Conservation (phyloP, 2,329 filamentous ascomycete species). For the Fusarium sp. region DNA sequence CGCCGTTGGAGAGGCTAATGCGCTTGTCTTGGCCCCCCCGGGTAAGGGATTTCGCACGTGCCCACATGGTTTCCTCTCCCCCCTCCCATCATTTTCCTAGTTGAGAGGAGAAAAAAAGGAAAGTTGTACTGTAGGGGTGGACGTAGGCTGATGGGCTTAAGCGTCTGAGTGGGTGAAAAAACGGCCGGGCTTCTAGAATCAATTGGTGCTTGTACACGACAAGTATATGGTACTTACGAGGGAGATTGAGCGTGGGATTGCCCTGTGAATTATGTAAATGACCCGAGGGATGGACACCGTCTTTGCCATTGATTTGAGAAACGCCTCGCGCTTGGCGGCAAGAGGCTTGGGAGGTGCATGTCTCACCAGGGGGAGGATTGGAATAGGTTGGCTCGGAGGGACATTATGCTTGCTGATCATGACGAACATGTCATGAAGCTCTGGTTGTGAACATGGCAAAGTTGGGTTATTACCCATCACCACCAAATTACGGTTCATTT, state of each 20-base stretch:
- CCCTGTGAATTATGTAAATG: constrained; percentile 25
- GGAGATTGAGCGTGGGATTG: constrained; percentile 2
- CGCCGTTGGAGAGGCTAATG: constrained; percentile 27
- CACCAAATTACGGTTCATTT: neutral
- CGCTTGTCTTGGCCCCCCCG: constrained; percentile 2
- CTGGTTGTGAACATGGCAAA: neutral
- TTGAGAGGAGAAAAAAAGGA: neutral
- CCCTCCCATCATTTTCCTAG: neutral
- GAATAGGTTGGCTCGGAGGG: neutral
- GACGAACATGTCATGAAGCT: neutral
- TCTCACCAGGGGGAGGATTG: neutral
- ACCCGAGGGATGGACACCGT: neutral
- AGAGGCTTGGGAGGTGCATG: neutral
- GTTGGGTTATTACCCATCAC: neutral
- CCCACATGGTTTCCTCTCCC: neutral
- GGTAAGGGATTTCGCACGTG: constrained; percentile 12
- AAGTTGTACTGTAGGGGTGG: constrained; percentile 4
- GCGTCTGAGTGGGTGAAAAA: constrained; percentile 10
- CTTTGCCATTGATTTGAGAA: neutral
- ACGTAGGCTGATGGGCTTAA: constrained; percentile 15
- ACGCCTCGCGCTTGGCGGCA: neutral
- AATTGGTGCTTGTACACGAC: constrained; percentile 12
- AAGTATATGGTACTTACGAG: constrained; percentile 29
- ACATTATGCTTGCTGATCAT: neutral
- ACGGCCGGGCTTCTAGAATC: constrained; percentile 16